phyloP scores from a whole-genome alignment of 495 filamentous ascomycete species.

The Talaromyces proteolyticus region DNA sequence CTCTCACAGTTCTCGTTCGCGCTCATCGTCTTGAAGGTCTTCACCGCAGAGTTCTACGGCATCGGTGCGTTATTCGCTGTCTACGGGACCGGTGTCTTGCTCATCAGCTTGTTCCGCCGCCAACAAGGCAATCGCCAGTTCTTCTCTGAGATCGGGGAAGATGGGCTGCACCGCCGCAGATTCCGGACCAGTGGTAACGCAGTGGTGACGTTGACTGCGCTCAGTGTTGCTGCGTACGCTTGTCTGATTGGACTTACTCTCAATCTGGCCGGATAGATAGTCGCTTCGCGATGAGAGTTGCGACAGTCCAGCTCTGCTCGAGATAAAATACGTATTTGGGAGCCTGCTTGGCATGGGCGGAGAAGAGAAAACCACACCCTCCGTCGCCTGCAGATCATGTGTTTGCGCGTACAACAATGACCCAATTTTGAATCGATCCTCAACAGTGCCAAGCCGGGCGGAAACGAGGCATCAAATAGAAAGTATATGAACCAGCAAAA shows the following conservation, averaged over 20 bases:
- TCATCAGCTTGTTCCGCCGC: slow-evolving; percentile 73
- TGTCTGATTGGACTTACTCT: slow-evolving; percentile 72
- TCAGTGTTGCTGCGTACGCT: slow-evolving; percentile 78
- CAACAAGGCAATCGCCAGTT: slow-evolving; percentile 91
- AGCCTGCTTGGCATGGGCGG: too few relatives aligned
- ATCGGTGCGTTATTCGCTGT: slow-evolving; percentile 89
- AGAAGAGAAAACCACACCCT: too few relatives aligned
- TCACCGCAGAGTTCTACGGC: slow-evolving; percentile 89
- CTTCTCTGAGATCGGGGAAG: slow-evolving; percentile 68
- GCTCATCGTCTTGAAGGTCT: slow-evolving; percentile 91
- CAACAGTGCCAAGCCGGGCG: slow-evolving; percentile 5
- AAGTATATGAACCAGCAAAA: not conserved
- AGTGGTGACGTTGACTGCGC: slow-evolving; percentile 72
- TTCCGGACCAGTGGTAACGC: slow-evolving; percentile 82
- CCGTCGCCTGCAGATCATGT: too few relatives aligned
- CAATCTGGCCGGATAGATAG: slow-evolving; percentile 34
- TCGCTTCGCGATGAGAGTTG: slow-evolving; percentile 1
- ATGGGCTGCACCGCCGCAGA: slow-evolving; percentile 62
- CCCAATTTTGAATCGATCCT: slow-evolving; percentile 4
- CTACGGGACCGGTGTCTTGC: slow-evolving; percentile 79
- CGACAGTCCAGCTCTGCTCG: too few relatives aligned
- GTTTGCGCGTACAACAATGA: not conserved
- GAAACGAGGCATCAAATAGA: not conserved
- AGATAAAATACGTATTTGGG: too few relatives aligned
- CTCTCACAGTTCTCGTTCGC: slow-evolving; percentile 92